Evolutionary conservation across 192 early-diverging fungal species (phyloP).

Genomic region (Umbelopsis sp.): DNA sequence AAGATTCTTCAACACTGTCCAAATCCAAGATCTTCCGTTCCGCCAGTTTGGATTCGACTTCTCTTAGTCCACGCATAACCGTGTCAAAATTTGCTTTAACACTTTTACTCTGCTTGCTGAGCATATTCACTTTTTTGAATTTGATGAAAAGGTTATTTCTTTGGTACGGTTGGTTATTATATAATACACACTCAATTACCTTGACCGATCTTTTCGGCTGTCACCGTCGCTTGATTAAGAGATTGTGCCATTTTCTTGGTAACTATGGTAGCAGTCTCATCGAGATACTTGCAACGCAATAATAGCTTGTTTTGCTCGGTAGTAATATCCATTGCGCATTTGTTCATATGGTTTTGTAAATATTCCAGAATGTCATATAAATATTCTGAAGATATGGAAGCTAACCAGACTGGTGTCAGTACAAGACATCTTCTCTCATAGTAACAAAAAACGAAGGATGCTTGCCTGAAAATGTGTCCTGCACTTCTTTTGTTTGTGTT

Average conservation of each 20-base stretch:
- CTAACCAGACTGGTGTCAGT: not conserved
- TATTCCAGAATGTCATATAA: not conserved
- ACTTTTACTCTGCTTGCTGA: not conserved
- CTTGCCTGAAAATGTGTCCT: not conserved
- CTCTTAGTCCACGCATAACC: not conserved
- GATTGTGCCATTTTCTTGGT: constrained; percentile 6
- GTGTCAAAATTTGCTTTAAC: not conserved
- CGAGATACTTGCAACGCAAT: not conserved
- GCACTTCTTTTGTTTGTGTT: not conserved
- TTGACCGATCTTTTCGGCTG: constrained; percentile 4
- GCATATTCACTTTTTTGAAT: not conserved
- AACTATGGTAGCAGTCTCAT: not conserved
- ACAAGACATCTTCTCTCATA: not conserved
- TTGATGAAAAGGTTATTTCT: not conserved
- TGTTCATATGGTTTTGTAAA: not conserved
- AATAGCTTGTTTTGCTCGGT: not conserved
- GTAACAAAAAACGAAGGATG: not conserved
- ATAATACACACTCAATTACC: not conserved
- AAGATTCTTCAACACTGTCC: not conserved
- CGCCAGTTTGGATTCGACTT: not conserved
- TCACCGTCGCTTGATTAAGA: not conserved
- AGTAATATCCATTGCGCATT: constrained; percentile 1
- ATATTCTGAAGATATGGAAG: not conserved
- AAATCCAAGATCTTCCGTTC: not conserved
- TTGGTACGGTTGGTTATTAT: not conserved